Evolutionary conservation across 345 rosid genomes (phyloP).

Genomic region (Mangifera indica): DNA sequence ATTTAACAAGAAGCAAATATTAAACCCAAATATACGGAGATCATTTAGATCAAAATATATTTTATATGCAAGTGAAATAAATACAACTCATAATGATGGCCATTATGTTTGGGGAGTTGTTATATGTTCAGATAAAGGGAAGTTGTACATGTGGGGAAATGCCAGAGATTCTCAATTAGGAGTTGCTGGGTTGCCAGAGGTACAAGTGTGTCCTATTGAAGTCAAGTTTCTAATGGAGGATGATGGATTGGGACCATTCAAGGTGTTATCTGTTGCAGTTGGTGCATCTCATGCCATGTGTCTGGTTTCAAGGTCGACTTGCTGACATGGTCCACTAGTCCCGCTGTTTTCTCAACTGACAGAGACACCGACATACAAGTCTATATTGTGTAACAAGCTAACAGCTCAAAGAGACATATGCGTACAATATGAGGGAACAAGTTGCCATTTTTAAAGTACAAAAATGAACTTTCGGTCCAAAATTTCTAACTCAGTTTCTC

Average conservation of each 20-base stretch:
- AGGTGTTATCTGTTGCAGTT: conserved; percentile 63
- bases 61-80: not conserved
- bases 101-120: conserved; percentile 9
- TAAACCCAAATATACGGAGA: not conserved
- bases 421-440: not conserved
- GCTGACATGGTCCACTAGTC: not conserved
- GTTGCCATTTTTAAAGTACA: too few relatives aligned
- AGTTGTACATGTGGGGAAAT: conserved; percentile 95
- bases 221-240: conserved; percentile 74
- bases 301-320: conserved; percentile 55
- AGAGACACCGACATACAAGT: not conserved
- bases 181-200: conserved; percentile 77
- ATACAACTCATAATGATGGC: not conserved
- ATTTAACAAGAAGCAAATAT: too few relatives aligned
- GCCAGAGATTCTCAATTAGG: conserved; percentile 84
- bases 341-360: not conserved
- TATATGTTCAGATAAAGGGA: conserved; percentile 57
- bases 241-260: conserved; percentile 52
- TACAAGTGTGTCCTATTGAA: conserved; percentile 64
- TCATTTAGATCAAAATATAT: not conserved
- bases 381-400: too few relatives aligned
- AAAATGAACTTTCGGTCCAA: too few relatives aligned
- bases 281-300: conserved; percentile 94
- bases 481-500: too few relatives aligned
- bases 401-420: not conserved